A percentile compares a stretch with the other conserved stretches of the same genome.
phyloP scores from a whole-genome alignment of 1,284 basidiomycete genomes.

The Fomitopsis palustris region DNA sequence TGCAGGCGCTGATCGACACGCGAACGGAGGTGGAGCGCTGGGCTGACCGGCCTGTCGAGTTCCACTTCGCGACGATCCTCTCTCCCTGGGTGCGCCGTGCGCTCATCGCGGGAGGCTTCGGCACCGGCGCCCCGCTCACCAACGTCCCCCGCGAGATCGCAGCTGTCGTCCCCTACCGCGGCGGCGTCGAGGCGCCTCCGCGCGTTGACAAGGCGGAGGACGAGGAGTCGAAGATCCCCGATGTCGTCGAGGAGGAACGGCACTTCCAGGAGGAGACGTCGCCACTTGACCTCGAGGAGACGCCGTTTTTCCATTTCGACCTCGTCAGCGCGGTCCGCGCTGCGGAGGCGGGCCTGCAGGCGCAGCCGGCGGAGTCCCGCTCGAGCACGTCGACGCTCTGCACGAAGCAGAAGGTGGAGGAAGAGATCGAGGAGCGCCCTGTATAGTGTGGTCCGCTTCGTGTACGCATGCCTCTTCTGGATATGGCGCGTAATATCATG shows the following conservation, averaged over 20 bases:
- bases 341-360: conserved; percentile 44
- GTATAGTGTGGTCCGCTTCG: not conserved
- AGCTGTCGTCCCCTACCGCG: conserved; percentile 63
- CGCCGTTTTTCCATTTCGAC: conserved; percentile 89
- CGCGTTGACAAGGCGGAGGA: conserved; percentile 16
- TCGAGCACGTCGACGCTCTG: conserved; percentile 11
- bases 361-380: conserved; percentile 1
- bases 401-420: conserved; percentile 6
- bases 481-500: not conserved
- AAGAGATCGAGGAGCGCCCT: not conserved
- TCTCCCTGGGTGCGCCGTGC: conserved; percentile 95
- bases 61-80: conserved; percentile 86
- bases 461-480: not conserved
- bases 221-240: conserved; percentile 18
- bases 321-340: conserved; percentile 68
- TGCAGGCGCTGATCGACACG: conserved; percentile 90
- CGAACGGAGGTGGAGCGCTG: conserved; percentile 86
- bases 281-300: conserved; percentile 51
- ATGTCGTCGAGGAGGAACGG: conserved; percentile 5
- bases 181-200: conserved; percentile 25
- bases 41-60: conserved; percentile 80
- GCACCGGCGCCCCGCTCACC: conserved; percentile 47
- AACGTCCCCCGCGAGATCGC: conserved; percentile 63
- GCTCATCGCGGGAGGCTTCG: conserved; percentile 86
- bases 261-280: conserved; percentile 24